These are phyloP conservation scores for Nematodospora valgi DNA, from an alignment of 805 yeast species.

Conservation along the genomic window DNA sequence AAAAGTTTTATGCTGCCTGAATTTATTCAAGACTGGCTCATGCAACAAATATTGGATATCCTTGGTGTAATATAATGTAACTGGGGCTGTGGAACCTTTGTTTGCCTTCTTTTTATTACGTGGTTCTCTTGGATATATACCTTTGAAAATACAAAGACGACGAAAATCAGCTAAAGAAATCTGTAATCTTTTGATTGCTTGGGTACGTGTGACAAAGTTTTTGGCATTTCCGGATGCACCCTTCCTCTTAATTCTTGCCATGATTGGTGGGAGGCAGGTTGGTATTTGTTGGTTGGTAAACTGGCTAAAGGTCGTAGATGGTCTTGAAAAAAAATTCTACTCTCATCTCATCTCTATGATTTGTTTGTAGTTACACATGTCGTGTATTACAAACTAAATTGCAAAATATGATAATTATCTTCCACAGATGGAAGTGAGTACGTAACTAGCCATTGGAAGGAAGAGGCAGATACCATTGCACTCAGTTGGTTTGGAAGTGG, in stretches of 20 bases:
- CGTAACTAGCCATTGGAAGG: no score
- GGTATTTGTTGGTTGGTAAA: no score
- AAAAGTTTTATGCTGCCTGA: slow-evolving; percentile 94
- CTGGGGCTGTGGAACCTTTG: slow-evolving; percentile 96
- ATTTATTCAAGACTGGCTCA: slow-evolving; percentile 87
- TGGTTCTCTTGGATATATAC: slow-evolving; percentile 96
- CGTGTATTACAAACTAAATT: no score
- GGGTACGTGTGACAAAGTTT: slow-evolving; percentile 90
- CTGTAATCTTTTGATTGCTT: slow-evolving; percentile 88
- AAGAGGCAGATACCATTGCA: no score
- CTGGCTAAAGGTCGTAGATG: no score
- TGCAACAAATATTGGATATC: slow-evolving; percentile 94
- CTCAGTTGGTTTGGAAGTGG: slow-evolving; percentile 1
- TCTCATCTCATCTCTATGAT: slow-evolving; percentile 5
- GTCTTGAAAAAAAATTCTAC: background rate
- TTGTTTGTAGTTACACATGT: background rate
- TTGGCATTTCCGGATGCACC: slow-evolving; percentile 86
- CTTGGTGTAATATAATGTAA: slow-evolving; percentile 88
- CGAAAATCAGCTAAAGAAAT: slow-evolving; percentile 95
- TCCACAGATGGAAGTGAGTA: no score
- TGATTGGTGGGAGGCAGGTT: no score
- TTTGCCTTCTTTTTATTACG: slow-evolving; percentile 94
- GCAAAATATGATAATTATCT: no score
- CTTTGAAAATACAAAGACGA: slow-evolving; percentile 95
- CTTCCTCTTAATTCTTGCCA: slow-evolving; percentile 77